These are phyloP conservation scores for Uromyces viciae-fabae DNA, from an alignment of 1,284 basidiomycete genomes.

Conservation along the genomic window DNA sequence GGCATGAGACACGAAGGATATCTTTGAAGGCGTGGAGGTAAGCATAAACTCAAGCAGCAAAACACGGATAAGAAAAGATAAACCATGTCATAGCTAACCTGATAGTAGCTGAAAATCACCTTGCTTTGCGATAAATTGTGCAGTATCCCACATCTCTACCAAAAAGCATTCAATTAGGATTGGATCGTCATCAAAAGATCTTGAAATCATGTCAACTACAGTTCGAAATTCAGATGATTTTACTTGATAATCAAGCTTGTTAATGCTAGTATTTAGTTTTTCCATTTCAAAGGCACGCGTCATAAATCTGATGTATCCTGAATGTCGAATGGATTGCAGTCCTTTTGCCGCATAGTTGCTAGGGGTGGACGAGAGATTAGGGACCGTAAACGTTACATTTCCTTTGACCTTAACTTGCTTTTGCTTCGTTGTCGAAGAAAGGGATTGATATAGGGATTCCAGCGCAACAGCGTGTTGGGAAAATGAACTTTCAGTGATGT, in stretches of 20 bases:
- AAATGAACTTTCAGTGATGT: constrained; percentile 29
- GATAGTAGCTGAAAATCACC: constrained; percentile 3
- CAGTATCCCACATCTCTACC: constrained; percentile 3
- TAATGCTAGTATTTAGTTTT: background rate
- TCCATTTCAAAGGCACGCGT: constrained; percentile 31
- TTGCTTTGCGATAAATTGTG: background rate
- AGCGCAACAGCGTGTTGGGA: constrained; percentile 21
- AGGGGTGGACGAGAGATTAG: too few species aligned
- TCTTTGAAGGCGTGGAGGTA: background rate
- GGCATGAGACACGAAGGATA: constrained; percentile 9
- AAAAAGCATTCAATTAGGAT: constrained; percentile 20
- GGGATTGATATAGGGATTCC: background rate
- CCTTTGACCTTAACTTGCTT: constrained; percentile 20
- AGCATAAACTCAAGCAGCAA: background rate
- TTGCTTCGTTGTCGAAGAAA: background rate
- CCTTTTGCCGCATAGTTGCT: background rate
- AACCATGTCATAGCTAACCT: constrained; percentile 3
- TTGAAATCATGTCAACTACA: constrained; percentile 9
- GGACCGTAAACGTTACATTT: constrained; percentile 17
- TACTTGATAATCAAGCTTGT: constrained; percentile 6
- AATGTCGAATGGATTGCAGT: background rate
- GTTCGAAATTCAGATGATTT: constrained; percentile 17
- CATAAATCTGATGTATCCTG: constrained; percentile 10
- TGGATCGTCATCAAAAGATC: background rate
- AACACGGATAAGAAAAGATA: background rate